Evolutionary conservation across 371 early-diverging fungal genomes (phyloP), one percentile per base, ranked within the genome.

Genomic region (Haplosporangium sp.): DNA sequence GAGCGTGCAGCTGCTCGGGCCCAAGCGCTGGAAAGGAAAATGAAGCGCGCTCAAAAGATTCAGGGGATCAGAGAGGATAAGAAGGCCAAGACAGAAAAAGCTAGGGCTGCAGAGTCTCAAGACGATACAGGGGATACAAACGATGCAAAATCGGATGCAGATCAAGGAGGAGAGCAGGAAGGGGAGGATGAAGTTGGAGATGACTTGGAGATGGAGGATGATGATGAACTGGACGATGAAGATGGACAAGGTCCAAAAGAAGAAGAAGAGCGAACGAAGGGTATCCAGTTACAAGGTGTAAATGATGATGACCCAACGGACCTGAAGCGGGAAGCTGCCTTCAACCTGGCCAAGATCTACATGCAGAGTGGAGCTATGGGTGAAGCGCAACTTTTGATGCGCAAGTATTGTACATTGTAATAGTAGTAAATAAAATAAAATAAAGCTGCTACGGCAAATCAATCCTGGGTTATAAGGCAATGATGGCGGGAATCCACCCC

Each of bases 301-400:
- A 65, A 50, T n/a, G 73, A 82, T 14, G 86, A 83, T 0, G 77
- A 84, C 20, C 76, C 80, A 1, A 85, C 83, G 13, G 85, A 91
- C 57, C 64, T 90, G 43, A 83, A 59, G 55, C 64, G 82, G 16
- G 95, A 95, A 56, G 93, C 93, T 0, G 96, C 95, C 6, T 95
- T 93, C 66, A 95, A 95, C 67, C 70, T 95, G 46, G 83, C 88
- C 47, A 59, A 90, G 45, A 91, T 95, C 18, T 90, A 90, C 59
- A 63, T 89, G n/a, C 74, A 84, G 16, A 91, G 87, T 57, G 96
- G 97, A 9, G 86, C 94, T 2, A 64, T 83, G 56, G 86, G 82
- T 16, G 82, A 94, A 57, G 95, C 96, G 6, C 89, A 93, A 53
- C 74, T 85, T 11, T 43, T 94, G 23, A 70, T 93, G 59, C 64